A percentile compares a stretch with the other conserved stretches of the same genome.
Evolutionary conservation across 768 basidiomycete genomes (phyloP).

Genomic region (Panellus pusillus): DNA sequence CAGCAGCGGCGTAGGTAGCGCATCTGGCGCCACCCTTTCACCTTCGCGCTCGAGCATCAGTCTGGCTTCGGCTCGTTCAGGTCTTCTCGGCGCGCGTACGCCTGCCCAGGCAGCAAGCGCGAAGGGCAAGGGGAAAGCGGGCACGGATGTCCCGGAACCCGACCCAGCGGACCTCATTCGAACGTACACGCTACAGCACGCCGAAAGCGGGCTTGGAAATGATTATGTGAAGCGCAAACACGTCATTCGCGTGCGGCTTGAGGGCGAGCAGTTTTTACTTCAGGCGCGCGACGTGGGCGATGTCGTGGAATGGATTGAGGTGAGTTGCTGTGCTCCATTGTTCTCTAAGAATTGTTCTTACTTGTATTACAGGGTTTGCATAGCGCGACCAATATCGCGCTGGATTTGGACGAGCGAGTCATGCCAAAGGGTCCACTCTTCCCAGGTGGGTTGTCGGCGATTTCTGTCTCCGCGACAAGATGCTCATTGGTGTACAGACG

Average conservation of each 20-base stretch:
- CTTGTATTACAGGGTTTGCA: slow-evolving; percentile 66
- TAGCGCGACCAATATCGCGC: slow-evolving; percentile 85
- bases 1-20: slow-evolving; percentile 14
- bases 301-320: slow-evolving; percentile 97
- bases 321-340: slow-evolving; percentile 32
- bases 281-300: slow-evolving; percentile 82
- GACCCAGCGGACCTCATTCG: slow-evolving; percentile 56
- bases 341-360: slow-evolving; percentile 6
- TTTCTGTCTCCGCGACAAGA: neutral
- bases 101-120: slow-evolving; percentile 21
- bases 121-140: slow-evolving; percentile 10
- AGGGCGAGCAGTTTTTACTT: slow-evolving; percentile 95
- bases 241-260: slow-evolving; percentile 87
- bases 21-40: neutral
- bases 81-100: slow-evolving; percentile 11
- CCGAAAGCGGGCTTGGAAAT: slow-evolving; percentile 92
- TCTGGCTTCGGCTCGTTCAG: slow-evolving; percentile 11
- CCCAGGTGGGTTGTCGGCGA: slow-evolving; percentile 59
- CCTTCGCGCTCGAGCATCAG: slow-evolving; percentile 17
- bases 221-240: slow-evolving; percentile 94
- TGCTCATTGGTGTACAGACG: slow-evolving; percentile 11
- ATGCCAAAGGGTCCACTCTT: slow-evolving; percentile 92
- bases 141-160: slow-evolving; percentile 38
- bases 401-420: slow-evolving; percentile 87
- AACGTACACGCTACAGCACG: slow-evolving; percentile 81